Percentiles rank a stretch among this genome's conserved stretches.
These are phyloP conservation scores for Barnettozyma botsteinii DNA, from an alignment of 805 yeast genomes.

Conservation along the genomic window DNA sequence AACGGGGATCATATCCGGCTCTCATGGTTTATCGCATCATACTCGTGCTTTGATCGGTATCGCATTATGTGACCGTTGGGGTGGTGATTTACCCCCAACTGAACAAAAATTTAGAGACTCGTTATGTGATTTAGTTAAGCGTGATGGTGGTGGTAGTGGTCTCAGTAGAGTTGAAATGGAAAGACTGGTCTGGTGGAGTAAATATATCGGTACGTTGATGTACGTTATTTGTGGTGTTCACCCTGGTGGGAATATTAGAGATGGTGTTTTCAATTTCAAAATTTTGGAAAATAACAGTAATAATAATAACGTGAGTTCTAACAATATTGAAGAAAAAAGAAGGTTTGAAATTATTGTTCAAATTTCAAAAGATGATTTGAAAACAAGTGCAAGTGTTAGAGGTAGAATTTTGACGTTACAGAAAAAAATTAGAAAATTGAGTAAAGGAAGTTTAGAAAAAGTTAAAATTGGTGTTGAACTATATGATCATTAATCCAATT, in stretches of 20 bases:
- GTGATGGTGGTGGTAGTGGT: constrained; percentile 29
- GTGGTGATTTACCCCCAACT: constrained; percentile 62
- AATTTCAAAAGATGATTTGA: constrained; percentile 47
- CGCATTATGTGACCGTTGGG: constrained; percentile 77
- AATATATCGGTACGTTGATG: constrained; percentile 67
- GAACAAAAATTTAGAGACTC: constrained; percentile 42
- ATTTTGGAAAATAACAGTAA: constrained; percentile 11
- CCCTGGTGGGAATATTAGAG: constrained; percentile 74
- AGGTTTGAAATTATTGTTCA: constrained; percentile 36
- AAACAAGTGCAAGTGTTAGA: constrained; percentile 54
- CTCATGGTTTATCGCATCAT: constrained; percentile 69
- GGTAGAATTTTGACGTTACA: constrained; percentile 54
- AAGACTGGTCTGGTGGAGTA: constrained; percentile 63
- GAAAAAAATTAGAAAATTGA: constrained; percentile 53
- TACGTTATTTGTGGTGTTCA: constrained; percentile 74
- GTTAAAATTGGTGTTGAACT: constrained; percentile 48
- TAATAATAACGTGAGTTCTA: not conserved
- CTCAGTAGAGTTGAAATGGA: constrained; percentile 35
- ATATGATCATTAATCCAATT: constrained; percentile 26
- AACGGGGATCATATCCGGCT: constrained; percentile 68
- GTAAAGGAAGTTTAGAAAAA: constrained; percentile 43
- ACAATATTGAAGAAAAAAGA: constrained; percentile 26
- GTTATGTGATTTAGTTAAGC: constrained; percentile 44
- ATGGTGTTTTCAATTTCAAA: constrained; percentile 46
- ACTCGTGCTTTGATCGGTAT: constrained; percentile 67